Evolutionary conservation across 192 early-diverging fungal species (phyloP), one percentile per base, ranked within the genome.

Genomic region (Mortierella hygrophila): DNA sequence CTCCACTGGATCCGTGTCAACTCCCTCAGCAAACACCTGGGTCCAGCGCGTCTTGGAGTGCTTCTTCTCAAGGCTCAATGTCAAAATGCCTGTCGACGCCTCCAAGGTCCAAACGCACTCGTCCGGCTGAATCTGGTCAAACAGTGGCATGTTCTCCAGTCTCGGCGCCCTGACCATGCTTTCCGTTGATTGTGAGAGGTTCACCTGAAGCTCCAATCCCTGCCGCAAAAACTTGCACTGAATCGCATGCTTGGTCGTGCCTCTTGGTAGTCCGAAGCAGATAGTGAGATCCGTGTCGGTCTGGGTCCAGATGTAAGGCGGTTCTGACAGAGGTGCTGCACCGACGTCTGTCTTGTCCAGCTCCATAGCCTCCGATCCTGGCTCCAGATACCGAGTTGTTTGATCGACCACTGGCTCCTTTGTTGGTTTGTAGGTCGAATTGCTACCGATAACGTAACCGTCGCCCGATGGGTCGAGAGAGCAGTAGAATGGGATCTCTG

Each of bases 51-150:
- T 91, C 41, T 91, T 87, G 71, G 90, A 80, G 72, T 93, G 88
- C 38, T 88, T 76, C 77, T 96, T 96, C 63, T 92, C 91, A 32
- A 96, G 63, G 74, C 88, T 90, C 32, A 96, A 57, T 0, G 94
- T 94, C 37, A 96, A 78, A 13, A 93, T 38, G 2, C 93, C 91
- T 0, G 89, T 89, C 41, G 82, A 82, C 4, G 83, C 4, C 52
- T 95, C 94, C n/a, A 95, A 73, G 23, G 93, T 94, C 95, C 95
- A 96, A 6, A 92, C 83, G 68, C 91, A 93, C 18, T 91, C 90
- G 26, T 91, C 89, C 1, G 93, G 88, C 41, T 89, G 86, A 41
- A 96, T 92, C 23, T 52, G 71, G 60, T 91, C 90, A 73, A 89
- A 89, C 1, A 89, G 46, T 23, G 71, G 78, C 60, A 83, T 83